Evolutionary conservation across 2,329 filamentous ascomycete species (phyloP).

Genomic region (Celoporthe dispersa): DNA sequence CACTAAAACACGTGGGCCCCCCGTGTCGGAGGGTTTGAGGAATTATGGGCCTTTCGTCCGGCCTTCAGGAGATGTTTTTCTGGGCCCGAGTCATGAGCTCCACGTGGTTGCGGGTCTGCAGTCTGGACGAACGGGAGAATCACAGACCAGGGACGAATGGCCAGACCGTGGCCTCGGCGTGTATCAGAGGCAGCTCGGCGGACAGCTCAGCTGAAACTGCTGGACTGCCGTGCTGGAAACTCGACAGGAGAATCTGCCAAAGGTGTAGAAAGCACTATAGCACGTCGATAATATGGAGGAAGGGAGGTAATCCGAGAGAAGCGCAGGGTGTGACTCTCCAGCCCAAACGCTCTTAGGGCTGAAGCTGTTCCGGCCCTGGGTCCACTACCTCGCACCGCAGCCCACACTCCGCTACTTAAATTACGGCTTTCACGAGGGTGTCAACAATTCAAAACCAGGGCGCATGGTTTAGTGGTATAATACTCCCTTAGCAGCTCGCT

Average conservation of each 20-base stretch:
- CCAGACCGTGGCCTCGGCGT: neutral
- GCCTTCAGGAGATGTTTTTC: neutral
- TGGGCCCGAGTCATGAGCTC: neutral
- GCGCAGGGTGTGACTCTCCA: neutral
- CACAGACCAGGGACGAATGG: neutral
- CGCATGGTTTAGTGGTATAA: constrained; percentile 19
- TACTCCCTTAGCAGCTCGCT: constrained; percentile 13
- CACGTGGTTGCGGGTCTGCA: neutral
- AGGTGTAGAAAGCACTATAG: neutral
- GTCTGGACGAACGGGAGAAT: neutral
- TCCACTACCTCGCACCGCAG: neutral
- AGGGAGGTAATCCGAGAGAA: neutral
- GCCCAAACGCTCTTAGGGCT: neutral
- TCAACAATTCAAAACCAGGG: constrained; percentile 5
- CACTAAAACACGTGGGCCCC: neutral
- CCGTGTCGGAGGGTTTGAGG: constrained; percentile 2
- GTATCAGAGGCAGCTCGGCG: neutral
- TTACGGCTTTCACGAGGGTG: neutral
- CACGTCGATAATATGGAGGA: neutral
- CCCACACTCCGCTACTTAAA: neutral
- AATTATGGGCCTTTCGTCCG: neutral
- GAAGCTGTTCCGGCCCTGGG: neutral
- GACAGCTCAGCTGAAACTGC: neutral
- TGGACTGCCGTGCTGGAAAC: neutral
- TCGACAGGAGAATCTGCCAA: neutral